phyloP scores from a whole-genome alignment of 2,329 filamentous ascomycete species.

The Capronia americana region DNA sequence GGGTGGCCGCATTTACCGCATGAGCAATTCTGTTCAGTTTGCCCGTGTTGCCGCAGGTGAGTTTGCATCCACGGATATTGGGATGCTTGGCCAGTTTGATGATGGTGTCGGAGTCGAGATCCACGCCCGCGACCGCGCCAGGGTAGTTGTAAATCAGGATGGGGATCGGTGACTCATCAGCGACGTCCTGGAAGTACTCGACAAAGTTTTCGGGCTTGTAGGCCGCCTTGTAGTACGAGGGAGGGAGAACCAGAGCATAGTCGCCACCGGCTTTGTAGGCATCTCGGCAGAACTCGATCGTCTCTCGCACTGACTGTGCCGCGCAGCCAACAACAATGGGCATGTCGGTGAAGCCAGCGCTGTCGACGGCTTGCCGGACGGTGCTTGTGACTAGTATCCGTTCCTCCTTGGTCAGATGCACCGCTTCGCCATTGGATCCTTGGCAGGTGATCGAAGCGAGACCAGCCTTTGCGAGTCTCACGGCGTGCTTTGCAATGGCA shows the following conservation, averaged over 20 bases:
- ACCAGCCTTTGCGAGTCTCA: conserved; percentile 73
- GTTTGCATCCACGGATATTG: conserved; percentile 73
- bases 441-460: conserved; percentile 77
- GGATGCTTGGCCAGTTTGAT: conserved; percentile 62
- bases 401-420: conserved; percentile 75
- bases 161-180: conserved; percentile 65
- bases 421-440: conserved; percentile 82
- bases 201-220: conserved; percentile 66
- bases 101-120: conserved; percentile 71
- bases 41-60: conserved; percentile 76
- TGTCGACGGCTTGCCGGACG: conserved; percentile 72
- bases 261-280: conserved; percentile 73
- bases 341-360: conserved; percentile 68
- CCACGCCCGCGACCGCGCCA: conserved; percentile 69
- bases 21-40: conserved; percentile 70
- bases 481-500: conserved; percentile 65
- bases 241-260: conserved; percentile 76
- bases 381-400: conserved; percentile 71
- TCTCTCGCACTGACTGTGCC: conserved; percentile 74
- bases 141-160: conserved; percentile 78
- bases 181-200: conserved; percentile 71
- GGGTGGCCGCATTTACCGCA: conserved; percentile 47
- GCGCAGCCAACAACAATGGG: conserved; percentile 78
- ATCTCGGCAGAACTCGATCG: conserved; percentile 71
- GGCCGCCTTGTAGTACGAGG: conserved; percentile 74